These are phyloP conservation scores for Phialocephala sp. DNA, from an alignment of 2,329 filamentous ascomycete species.

Conservation along the genomic window DNA sequence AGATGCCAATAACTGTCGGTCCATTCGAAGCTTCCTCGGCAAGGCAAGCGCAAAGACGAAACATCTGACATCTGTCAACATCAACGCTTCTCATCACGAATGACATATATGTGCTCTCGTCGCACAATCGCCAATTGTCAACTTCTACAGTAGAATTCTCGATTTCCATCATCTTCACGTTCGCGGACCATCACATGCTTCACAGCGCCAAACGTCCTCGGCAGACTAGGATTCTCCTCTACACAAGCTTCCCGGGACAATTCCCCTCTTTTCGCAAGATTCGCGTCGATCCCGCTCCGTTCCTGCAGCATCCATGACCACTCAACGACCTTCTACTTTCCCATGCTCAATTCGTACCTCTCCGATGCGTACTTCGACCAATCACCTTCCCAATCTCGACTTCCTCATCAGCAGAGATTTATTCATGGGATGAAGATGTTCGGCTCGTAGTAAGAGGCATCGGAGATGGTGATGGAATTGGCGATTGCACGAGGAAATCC, in stretches of 20 bases:
- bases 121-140: not conserved
- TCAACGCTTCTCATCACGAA: not conserved
- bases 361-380: conserved; percentile 1
- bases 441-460: not conserved
- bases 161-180: not conserved
- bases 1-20: not conserved
- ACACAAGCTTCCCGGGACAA: conserved; percentile 2
- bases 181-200: conserved; percentile 11
- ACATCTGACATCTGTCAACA: not conserved
- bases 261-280: conserved; percentile 10
- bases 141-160: not conserved
- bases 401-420: not conserved
- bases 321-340: not conserved
- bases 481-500: conserved; percentile 3
- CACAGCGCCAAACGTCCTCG: not conserved
- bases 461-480: not conserved
- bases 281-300: conserved; percentile 8
- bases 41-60: not conserved
- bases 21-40: not conserved
- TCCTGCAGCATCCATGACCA: conserved; percentile 12
- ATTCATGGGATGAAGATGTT: not conserved
- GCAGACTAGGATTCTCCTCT: conserved; percentile 4
- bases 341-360: conserved; percentile 7
- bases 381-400: not conserved
- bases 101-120: not conserved